Conservation (phyloP, 1,139 yeast species). For the Diutina catenulata region DNA sequence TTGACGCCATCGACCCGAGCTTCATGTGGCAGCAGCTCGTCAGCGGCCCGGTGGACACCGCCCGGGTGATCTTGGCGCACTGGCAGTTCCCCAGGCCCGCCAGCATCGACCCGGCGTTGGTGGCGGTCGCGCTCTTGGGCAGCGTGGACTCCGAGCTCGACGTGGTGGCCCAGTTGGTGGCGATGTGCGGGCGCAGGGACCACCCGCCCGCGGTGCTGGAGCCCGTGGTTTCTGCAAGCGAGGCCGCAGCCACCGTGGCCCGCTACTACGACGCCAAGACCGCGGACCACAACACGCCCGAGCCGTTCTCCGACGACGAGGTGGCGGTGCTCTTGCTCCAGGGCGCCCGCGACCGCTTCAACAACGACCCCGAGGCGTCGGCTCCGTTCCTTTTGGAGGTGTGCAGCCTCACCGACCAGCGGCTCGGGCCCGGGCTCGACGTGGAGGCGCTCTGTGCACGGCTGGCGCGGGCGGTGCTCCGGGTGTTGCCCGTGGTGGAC, state of each 20-base stretch:
- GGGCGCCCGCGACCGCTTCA: not conserved
- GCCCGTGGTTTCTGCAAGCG: no score
- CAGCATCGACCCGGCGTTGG: not conserved
- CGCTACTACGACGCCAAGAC: not conserved
- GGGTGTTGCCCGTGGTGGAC: not conserved
- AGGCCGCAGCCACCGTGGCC: not conserved
- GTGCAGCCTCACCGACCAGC: not conserved
- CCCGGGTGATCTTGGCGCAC: not conserved
- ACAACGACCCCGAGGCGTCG: not conserved
- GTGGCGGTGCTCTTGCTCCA: not conserved
- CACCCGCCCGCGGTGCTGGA: not conserved
- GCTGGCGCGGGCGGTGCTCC: not conserved
- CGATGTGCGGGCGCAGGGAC: not conserved
- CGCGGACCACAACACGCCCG: not conserved
- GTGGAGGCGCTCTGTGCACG: not conserved
- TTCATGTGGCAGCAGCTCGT: conserved; percentile 2
- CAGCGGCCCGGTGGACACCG: not conserved
- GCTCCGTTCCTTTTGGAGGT: conserved; percentile 2
- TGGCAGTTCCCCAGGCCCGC: not conserved
- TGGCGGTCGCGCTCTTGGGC: not conserved
- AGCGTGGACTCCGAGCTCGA: not conserved
- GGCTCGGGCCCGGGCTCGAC: no score
- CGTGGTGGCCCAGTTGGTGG: not conserved
- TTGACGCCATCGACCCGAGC: conserved; percentile 1
- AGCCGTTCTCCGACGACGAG: not conserved